Percentiles rank a stretch among this genome's conserved stretches.
Conservation (phyloP, 2,329 filamentous ascomycete genomes). For the Apiospora saccharicola region DNA sequence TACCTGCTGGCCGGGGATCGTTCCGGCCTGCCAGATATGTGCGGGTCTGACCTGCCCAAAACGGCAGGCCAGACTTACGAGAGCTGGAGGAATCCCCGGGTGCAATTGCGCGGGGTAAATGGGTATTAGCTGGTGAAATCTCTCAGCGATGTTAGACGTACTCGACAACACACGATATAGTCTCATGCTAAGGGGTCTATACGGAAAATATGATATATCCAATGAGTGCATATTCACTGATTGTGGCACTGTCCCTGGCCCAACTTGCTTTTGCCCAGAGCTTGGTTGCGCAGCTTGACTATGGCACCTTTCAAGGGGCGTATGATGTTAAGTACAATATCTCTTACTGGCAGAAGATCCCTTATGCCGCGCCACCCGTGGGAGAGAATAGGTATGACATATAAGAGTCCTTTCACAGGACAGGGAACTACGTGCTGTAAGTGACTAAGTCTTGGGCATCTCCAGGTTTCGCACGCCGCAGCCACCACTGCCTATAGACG, state of each 20-base stretch:
- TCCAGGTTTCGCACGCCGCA: conserved; percentile 66
- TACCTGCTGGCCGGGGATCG: background rate
- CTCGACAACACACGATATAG: too few species aligned
- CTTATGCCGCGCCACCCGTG: conserved; percentile 65
- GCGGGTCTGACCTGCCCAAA: conserved; percentile 13
- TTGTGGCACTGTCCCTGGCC: background rate
- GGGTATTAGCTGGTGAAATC: background rate
- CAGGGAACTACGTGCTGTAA: too few species aligned
- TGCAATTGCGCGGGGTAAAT: background rate
- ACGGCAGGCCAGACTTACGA: background rate
- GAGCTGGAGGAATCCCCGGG: background rate
- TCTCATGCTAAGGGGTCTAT: background rate
- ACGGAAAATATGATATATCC: background rate
- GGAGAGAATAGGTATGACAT: conserved; percentile 54
- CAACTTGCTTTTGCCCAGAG: conserved; percentile 29
- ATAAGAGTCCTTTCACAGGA: background rate
- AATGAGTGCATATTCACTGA: background rate
- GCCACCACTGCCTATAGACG: conserved; percentile 55
- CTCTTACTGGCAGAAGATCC: conserved; percentile 66
- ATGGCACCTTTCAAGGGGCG: conserved; percentile 60
- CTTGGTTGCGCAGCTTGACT: conserved; percentile 52
- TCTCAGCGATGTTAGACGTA: background rate
- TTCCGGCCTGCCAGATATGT: background rate
- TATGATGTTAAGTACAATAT: conserved; percentile 62
- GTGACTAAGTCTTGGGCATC: background rate